Base-by-base conservation (phyloP, 371 early-diverging fungal species). In the Rhizopus microsporus region DNA sequence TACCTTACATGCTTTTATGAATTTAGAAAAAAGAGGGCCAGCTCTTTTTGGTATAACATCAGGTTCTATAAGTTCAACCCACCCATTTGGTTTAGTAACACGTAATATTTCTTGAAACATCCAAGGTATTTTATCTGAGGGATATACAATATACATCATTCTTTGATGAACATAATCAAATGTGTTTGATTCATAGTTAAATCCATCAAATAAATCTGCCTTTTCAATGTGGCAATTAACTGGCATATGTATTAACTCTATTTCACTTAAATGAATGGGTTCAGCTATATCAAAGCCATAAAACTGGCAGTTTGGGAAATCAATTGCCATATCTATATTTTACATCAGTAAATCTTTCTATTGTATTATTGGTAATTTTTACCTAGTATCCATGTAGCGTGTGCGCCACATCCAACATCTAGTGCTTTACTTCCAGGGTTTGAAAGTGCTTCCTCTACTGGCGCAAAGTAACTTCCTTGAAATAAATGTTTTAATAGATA, bases 131-230 rank as follows among this genome's bases (percentile, higher is more conserved):
- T 68, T 68, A 31, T 69, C 67, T 5, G 32, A 35, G 4, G 54
- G 55, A 46, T 72, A 74, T 10, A 58, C 51, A 16, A 38, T 23
- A 13, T 59, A 60, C 72, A 74, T 68, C 32, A 59, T 35, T 16
- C 77, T 65, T 32, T 77, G 77, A 47, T 74, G 71, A 8, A 68
- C 56, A 62, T 49, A 74, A 35, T 73, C 71, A 51, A 74, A 68
- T 7, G 68, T 51, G n/a, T 62, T 51, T 39, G 63, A 54, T 3
- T 59, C 38, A 53, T 54, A 65, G 7, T 44, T 42, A 7, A 72
- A 54, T 6, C 50, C 35, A 4, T 66, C 61, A 16, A 71, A 62
- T 10, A 71, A 6, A 44, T 70, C 65, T 3, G 39, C 37, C 6
- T 59, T 54, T 3, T 57, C 42, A 33, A 74, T 38, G 13, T 33